These are phyloP conservation scores for Talaromyces islandicus DNA, from an alignment of 2,329 filamentous ascomycete genomes.

Conservation along the genomic window DNA sequence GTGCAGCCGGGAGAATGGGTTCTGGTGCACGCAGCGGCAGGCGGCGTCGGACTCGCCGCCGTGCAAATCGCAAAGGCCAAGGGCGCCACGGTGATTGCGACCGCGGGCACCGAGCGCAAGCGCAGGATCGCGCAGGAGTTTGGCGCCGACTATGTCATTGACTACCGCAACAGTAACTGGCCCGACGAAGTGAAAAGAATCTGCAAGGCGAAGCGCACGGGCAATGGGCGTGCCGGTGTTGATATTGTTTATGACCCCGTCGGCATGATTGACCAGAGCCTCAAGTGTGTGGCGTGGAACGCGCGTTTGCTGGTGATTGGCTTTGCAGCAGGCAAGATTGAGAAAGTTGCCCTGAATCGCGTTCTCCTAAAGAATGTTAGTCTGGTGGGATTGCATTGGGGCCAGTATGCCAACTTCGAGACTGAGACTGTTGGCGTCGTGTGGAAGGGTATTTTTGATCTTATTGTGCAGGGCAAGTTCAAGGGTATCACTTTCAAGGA, in stretches of 20 bases:
- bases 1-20: constrained; percentile 79
- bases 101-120: constrained; percentile 75
- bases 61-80: constrained; percentile 92
- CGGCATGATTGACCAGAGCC: constrained; percentile 76
- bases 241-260: constrained; percentile 96
- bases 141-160: constrained; percentile 76
- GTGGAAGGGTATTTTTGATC: constrained; percentile 73
- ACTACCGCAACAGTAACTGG: constrained; percentile 65
- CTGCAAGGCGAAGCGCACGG: constrained; percentile 49
- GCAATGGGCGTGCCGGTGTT: constrained; percentile 61
- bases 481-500: constrained; percentile 73
- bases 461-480: constrained; percentile 75
- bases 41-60: constrained; percentile 83
- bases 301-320: constrained; percentile 81
- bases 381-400: constrained; percentile 88
- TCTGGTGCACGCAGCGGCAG: constrained; percentile 85
- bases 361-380: constrained; percentile 90
- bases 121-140: constrained; percentile 70
- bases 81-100: constrained; percentile 88
- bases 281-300: constrained; percentile 93
- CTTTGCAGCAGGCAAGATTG: constrained; percentile 79
- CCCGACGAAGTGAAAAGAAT: constrained; percentile 67
- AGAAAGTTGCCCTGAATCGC: constrained; percentile 89
- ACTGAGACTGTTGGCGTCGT: constrained; percentile 63
- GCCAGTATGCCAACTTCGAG: constrained; percentile 71